phyloP scores from a whole-genome alignment of 768 basidiomycete species.

The Baorangia bicolor region DNA sequence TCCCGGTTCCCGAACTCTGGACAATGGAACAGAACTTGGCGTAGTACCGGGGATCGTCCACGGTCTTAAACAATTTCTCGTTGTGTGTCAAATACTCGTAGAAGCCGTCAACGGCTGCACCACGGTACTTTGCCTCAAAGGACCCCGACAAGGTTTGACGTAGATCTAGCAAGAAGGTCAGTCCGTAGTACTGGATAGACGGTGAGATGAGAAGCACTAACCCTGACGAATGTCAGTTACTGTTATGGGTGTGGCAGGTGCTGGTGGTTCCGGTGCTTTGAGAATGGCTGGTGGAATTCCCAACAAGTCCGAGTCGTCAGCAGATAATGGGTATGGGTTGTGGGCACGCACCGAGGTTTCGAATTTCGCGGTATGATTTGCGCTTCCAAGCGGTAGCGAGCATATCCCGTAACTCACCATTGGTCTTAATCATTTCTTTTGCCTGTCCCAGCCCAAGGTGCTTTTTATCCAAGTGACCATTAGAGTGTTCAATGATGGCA shows the following conservation, averaged over 20 bases:
- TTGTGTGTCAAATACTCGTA: slow-evolving; percentile 7
- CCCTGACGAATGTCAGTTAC: not conserved
- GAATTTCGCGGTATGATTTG: too few species aligned
- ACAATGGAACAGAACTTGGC: slow-evolving; percentile 6
- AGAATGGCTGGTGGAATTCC: too few species aligned
- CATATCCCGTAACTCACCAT: too few species aligned
- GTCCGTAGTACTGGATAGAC: not conserved
- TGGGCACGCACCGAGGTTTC: too few species aligned
- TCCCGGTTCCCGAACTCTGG: not conserved
- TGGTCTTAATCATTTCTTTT: too few species aligned
- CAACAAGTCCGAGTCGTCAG: too few species aligned
- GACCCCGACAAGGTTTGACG: not conserved
- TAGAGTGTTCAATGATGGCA: not conserved
- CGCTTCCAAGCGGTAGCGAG: too few species aligned
- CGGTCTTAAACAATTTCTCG: not conserved
- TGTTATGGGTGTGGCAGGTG: too few species aligned
- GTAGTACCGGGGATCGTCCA: not conserved
- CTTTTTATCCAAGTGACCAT: not conserved
- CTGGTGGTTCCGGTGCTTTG: not conserved
- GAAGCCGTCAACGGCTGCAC: not conserved
- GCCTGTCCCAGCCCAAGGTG: not conserved
- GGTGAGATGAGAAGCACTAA: not conserved
- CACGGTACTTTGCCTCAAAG: not conserved
- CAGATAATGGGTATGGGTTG: too few species aligned
- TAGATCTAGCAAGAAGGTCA: not conserved